These are phyloP conservation scores for Boletus albobrunnescens DNA, from an alignment of 1,284 basidiomycete genomes.

Conservation along the genomic window DNA sequence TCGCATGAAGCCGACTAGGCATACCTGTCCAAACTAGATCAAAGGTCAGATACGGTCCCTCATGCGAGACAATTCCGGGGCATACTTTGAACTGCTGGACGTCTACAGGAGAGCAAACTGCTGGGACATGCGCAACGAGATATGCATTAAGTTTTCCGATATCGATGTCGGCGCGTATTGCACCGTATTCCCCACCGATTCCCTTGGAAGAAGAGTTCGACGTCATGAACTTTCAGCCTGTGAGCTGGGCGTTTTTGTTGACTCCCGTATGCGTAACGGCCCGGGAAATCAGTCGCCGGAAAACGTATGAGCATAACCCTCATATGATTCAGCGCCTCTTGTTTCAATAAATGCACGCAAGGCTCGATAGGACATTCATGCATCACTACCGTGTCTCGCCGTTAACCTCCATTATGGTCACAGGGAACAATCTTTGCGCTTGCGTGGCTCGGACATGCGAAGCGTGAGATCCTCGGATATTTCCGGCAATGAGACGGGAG, in stretches of 20 bases:
- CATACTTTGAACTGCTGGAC: conserved; percentile 91
- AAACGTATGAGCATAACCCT: background rate
- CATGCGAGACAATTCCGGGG: background rate
- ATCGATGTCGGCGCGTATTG: conserved; percentile 70
- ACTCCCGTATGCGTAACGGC: too few species aligned
- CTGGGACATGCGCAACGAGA: conserved; percentile 54
- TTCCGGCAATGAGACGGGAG: conserved; percentile 11
- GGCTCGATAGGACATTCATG: too few species aligned
- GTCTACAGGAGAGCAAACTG: conserved; percentile 63
- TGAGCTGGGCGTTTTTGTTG: too few species aligned
- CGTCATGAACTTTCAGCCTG: conserved; percentile 24
- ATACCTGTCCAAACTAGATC: conserved; percentile 75
- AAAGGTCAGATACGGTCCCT: conserved; percentile 6
- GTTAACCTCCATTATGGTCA: too few species aligned
- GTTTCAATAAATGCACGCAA: too few species aligned
- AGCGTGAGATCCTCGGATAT: conserved; percentile 13
- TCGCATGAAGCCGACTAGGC: conserved; percentile 8
- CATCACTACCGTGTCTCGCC: too few species aligned
- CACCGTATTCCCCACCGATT: conserved; percentile 71
- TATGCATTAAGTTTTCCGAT: conserved; percentile 65
- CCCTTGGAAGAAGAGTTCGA: conserved; percentile 37
- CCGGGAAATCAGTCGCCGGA: background rate
- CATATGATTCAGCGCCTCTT: too few species aligned
- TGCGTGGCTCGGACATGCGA: background rate
- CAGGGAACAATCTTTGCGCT: too few species aligned